Conservation (phyloP, 805 yeast genomes). For the Sungouiozyma ichnusensis region DNA sequence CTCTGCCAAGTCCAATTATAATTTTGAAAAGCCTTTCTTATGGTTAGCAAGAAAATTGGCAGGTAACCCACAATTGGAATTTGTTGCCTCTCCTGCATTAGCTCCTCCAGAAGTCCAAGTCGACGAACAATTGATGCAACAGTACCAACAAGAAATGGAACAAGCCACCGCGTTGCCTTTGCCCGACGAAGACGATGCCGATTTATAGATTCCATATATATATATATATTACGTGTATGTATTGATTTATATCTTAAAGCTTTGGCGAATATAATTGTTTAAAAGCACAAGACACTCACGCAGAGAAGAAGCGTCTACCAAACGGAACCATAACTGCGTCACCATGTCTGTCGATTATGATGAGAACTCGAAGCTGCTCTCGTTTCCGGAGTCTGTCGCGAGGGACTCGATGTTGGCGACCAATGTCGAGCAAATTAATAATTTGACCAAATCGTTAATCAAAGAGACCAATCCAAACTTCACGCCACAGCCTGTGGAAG, state of each 20-base stretch:
- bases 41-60: slow-evolving; percentile 99
- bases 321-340: neutral
- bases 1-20: slow-evolving; percentile 98
- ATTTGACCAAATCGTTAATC: slow-evolving; percentile 27
- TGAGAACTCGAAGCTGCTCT: slow-evolving; percentile 17
- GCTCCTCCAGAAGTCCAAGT: slow-evolving; percentile 99
- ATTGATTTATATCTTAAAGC: no score
- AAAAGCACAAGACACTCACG: no score
- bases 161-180: slow-evolving; percentile 98
- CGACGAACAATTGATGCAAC: slow-evolving; percentile 92
- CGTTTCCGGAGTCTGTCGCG: slow-evolving; percentile 8
- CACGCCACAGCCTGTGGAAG: slow-evolving; percentile 46
- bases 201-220: slow-evolving; percentile 61
- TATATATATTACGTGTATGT: neutral
- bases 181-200: slow-evolving; percentile 99
- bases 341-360: slow-evolving; percentile 16
- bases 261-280: no score
- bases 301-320: no score
- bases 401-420: slow-evolving; percentile 8
- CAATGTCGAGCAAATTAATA: slow-evolving; percentile 29
- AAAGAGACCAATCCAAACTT: slow-evolving; percentile 38
- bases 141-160: slow-evolving; percentile 99
- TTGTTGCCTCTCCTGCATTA: slow-evolving; percentile 98
- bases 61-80: slow-evolving; percentile 96
- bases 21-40: slow-evolving; percentile 98